These are phyloP conservation scores for Nephelium lappaceum DNA, from an alignment of 345 rosid species.

Conservation along the genomic window DNA sequence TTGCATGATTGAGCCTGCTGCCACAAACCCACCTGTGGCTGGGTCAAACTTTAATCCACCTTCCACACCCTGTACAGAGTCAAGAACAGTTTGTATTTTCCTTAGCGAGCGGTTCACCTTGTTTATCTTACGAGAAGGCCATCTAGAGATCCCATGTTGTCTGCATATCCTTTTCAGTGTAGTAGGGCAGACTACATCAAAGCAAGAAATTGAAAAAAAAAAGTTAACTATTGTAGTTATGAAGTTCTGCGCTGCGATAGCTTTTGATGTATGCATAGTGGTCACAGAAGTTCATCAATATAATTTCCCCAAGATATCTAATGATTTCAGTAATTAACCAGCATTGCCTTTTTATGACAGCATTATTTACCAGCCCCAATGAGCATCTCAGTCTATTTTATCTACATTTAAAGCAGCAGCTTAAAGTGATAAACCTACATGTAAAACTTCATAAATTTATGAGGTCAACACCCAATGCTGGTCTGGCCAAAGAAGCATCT, in stretches of 20 bases:
- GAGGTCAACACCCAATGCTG: too few relatives aligned
- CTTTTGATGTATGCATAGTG: neutral
- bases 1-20: slow-evolving; percentile 50
- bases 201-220: slow-evolving; percentile 23
- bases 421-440: too few relatives aligned
- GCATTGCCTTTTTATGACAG: neutral
- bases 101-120: slow-evolving; percentile 80
- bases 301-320: neutral
- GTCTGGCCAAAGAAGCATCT: too few relatives aligned
- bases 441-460: too few relatives aligned
- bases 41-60: slow-evolving; percentile 82
- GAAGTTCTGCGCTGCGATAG: neutral
- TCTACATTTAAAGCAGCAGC: neutral
- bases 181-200: slow-evolving; percentile 82
- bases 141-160: slow-evolving; percentile 88
- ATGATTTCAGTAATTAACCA: neutral
- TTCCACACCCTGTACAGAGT: slow-evolving; percentile 90
- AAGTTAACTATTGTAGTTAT: neutral
- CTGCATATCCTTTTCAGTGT: slow-evolving; percentile 95
- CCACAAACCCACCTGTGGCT: slow-evolving; percentile 61
- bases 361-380: neutral
- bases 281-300: neutral
- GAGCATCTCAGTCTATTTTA: neutral
- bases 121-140: slow-evolving; percentile 96
- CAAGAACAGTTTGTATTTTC: slow-evolving; percentile 80